Percentiles rank a stretch among this genome's conserved stretches.
Conservation (phyloP, 495 filamentous ascomycete genomes). For the Annulohypoxylon nitens region DNA sequence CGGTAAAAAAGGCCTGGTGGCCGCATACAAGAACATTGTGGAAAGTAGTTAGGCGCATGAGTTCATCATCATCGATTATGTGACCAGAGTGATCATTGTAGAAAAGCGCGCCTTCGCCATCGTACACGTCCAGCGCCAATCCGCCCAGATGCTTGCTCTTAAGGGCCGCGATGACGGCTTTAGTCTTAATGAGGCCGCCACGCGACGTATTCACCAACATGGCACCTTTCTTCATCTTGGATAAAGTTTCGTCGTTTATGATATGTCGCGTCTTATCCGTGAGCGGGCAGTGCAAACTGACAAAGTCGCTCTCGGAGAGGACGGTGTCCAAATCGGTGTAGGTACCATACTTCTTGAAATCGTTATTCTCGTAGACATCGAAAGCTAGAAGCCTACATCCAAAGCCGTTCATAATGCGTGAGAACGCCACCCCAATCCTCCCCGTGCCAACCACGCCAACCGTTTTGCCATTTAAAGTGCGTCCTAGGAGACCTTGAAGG, state of each 20-base stretch:
- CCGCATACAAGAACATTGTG: constrained; percentile 76
- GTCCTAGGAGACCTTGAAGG: constrained; percentile 73
- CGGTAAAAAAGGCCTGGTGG: constrained; percentile 78
- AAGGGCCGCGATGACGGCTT: constrained; percentile 69
- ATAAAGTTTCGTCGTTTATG: constrained; percentile 67
- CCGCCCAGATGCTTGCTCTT: constrained; percentile 68
- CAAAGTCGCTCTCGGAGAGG: constrained; percentile 68
- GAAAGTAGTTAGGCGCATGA: constrained; percentile 78
- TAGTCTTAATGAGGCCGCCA: constrained; percentile 71
- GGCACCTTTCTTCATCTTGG: constrained; percentile 69
- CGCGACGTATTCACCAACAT: constrained; percentile 76
- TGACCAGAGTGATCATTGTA: constrained; percentile 75
- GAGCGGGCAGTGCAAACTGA: constrained; percentile 76
- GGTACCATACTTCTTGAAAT: constrained; percentile 64
- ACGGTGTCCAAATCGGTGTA: constrained; percentile 68
- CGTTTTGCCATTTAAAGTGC: constrained; percentile 71
- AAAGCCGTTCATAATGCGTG: constrained; percentile 70
- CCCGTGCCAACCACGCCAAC: constrained; percentile 69
- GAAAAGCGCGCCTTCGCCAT: constrained; percentile 68
- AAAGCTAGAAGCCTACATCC: constrained; percentile 71
- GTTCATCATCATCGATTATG: constrained; percentile 76
- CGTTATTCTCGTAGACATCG: constrained; percentile 66
- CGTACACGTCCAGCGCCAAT: constrained; percentile 71
- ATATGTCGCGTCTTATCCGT: constrained; percentile 70
- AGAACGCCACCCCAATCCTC: constrained; percentile 66